Evolutionary conservation across 78 protist genomes (phyloP).

Genomic region (Dictyostelium firmibasis): DNA sequence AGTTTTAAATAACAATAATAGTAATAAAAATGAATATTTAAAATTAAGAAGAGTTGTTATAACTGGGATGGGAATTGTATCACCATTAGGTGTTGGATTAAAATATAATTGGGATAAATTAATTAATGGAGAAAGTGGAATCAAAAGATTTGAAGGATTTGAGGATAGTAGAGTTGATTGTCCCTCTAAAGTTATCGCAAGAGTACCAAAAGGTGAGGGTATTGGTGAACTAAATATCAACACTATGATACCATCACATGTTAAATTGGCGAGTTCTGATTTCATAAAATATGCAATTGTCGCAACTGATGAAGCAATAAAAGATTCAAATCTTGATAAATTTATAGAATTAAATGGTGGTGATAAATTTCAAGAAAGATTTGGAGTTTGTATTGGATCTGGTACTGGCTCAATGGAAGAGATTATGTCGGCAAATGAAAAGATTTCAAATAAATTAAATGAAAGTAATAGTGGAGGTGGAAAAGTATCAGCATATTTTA

Average conservation of each 20-base stretch:
- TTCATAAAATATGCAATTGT: constrained; percentile 87
- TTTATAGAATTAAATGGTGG: background rate
- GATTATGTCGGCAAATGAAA: constrained; percentile 36
- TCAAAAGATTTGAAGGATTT: background rate
- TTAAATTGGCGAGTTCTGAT: constrained; percentile 28
- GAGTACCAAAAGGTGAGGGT: constrained; percentile 42
- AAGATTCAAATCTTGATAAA: constrained; percentile 57
- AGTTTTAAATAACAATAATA: background rate
- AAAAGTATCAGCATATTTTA: constrained; percentile 90
- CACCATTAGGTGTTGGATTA: constrained; percentile 93
- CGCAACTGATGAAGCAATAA: constrained; percentile 90
- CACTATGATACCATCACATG: background rate
- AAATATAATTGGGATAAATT: constrained; percentile 77
- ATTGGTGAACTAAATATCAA: background rate
- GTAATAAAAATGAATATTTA: background rate
- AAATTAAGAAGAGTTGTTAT: constrained; percentile 90
- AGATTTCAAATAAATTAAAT: background rate
- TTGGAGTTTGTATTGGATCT: constrained; percentile 90
- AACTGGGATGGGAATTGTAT: constrained; percentile 94
- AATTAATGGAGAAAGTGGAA: constrained; percentile 57
- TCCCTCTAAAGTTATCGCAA: constrained; percentile 37
- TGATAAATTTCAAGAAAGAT: constrained; percentile 8
- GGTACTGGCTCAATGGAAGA: constrained; percentile 91
- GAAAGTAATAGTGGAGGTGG: background rate
- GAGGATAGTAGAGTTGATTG: background rate